phyloP scores from a whole-genome alignment of 2,329 filamentous ascomycete species.

The Ophiostoma ips region DNA sequence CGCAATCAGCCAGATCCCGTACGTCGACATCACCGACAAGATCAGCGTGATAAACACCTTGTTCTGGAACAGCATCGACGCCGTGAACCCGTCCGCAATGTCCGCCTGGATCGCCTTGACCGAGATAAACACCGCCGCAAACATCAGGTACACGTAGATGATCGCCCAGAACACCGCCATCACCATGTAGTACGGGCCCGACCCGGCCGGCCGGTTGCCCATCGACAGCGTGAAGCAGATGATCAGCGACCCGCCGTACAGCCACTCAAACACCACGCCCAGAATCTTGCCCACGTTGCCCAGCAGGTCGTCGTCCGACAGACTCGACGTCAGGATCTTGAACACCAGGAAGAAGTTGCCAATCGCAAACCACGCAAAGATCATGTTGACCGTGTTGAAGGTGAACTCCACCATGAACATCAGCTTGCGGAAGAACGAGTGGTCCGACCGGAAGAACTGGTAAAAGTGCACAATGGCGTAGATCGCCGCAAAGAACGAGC shows the following conservation, averaged over 20 bases:
- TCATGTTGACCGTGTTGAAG: slow-evolving; percentile 92
- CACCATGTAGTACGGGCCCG: slow-evolving; percentile 82
- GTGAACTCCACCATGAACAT: slow-evolving; percentile 86
- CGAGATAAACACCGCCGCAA: slow-evolving; percentile 88
- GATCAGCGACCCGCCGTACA: slow-evolving; percentile 81
- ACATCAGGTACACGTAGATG: slow-evolving; percentile 91
- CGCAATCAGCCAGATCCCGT: slow-evolving; percentile 80
- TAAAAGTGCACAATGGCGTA: slow-evolving; percentile 93
- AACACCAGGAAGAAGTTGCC: slow-evolving; percentile 99
- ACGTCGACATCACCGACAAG: slow-evolving; percentile 82
- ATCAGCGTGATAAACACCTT: slow-evolving; percentile 86
- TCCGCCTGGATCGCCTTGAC: slow-evolving; percentile 71
- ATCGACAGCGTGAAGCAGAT: slow-evolving; percentile 91
- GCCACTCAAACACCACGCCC: slow-evolving; percentile 86
- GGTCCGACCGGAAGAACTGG: slow-evolving; percentile 86
- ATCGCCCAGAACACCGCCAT: slow-evolving; percentile 98
- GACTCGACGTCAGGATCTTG: slow-evolving; percentile 81
- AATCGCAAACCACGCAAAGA: slow-evolving; percentile 97
- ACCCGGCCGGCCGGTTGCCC: slow-evolving; percentile 88
- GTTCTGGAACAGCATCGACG: slow-evolving; percentile 69
- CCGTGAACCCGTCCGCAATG: slow-evolving; percentile 52
- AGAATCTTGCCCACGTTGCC: slow-evolving; percentile 67
- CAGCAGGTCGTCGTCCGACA: slow-evolving; percentile 55
- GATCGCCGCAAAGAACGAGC: slow-evolving; percentile 93
- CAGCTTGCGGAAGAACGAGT: slow-evolving; percentile 74